Base-by-base conservation (phyloP, 768 basidiomycete species). In the Russula vinacea region DNA sequence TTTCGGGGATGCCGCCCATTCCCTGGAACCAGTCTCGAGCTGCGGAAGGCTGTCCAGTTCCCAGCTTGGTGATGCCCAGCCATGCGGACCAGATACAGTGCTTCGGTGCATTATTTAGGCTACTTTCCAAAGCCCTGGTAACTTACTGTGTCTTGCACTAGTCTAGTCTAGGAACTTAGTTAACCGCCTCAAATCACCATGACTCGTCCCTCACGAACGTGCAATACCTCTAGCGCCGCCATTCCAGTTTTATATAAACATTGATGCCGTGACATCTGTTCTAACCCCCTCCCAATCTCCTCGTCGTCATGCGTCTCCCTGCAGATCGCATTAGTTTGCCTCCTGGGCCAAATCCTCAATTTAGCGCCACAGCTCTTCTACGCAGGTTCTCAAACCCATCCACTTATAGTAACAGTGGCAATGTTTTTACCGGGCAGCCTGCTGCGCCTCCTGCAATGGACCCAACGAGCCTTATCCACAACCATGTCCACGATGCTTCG, bases 321-420 rank as follows among this genome's bases (percentile, higher is more conserved):
- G 9, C 45, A 26, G 14, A 32, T 5, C 44, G 45, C 1, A n/a
- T 37, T 16, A 64, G 56, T 22, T 10, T 61, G n/a, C 44, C 58
- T 8, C 3, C 17, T 32, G 53, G 53, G 7, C 14, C 35, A 9
- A 54, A 7, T 14, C 22, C 35, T 37, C 13, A 35, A 13, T 55
- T 39, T 13, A 22, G 45, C 8, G 33, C 22, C 17, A 1, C 22
- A 35, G 24, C 56, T 40, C 9, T 58, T 54, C 37, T 58, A 16
- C 56, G 37, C 8, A 57, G 56, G 55, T 40, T 63, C 45, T 65
- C 66, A 17, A 32, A 16, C 1, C 58, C 54, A 24, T 60, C 63
- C 2, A 58, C 54, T 5, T 65, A 67, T 61, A 29, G 29, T 29
- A 44, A n/a, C 26, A 24, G 24, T 16, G 37, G 42, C 35, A 19